Conservation (phyloP, 306 rosid genomes). For the Quercus alba region DNA sequence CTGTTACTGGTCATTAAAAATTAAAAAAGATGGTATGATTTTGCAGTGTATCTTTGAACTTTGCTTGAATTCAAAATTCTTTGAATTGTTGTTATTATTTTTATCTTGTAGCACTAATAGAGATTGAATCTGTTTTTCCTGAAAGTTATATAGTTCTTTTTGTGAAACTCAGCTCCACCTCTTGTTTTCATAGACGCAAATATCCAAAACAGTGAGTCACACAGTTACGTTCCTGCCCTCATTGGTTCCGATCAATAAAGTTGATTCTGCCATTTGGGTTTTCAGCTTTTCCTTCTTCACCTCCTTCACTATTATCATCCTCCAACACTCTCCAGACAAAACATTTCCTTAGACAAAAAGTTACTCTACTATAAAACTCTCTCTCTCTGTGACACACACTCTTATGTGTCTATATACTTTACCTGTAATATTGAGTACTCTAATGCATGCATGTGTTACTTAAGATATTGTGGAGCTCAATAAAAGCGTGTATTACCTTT, state of each 20-base stretch:
- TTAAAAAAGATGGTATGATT: neutral
- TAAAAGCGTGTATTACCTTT: neutral
- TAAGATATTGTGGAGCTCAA: neutral
- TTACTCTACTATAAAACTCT: conserved; percentile 15
- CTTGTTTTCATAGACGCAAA: conserved; percentile 20
- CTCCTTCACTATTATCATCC: conserved; percentile 26
- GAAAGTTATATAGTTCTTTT: neutral
- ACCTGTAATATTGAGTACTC: neutral
- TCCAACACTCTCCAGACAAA: conserved; percentile 39
- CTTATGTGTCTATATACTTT: neutral
- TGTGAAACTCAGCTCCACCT: conserved; percentile 22
- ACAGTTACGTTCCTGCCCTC: conserved; percentile 29
- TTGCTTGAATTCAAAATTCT: conserved; percentile 3
- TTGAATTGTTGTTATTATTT: too few species aligned
- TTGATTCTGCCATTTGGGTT: conserved; percentile 32
- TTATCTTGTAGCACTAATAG: too few species aligned
- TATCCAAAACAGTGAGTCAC: conserved; percentile 45
- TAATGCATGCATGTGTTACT: conserved; percentile 24
- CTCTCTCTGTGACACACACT: neutral
- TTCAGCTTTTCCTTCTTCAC: conserved; percentile 28
- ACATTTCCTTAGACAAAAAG: conserved; percentile 28
- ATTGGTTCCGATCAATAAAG: conserved; percentile 41
- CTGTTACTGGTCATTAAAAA: too few species aligned
- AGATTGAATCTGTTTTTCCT: neutral
- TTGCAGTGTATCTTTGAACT: conserved; percentile 38